Conservation (phyloP, 495 filamentous ascomycete genomes). For the Lasiosphaeria hispida region DNA sequence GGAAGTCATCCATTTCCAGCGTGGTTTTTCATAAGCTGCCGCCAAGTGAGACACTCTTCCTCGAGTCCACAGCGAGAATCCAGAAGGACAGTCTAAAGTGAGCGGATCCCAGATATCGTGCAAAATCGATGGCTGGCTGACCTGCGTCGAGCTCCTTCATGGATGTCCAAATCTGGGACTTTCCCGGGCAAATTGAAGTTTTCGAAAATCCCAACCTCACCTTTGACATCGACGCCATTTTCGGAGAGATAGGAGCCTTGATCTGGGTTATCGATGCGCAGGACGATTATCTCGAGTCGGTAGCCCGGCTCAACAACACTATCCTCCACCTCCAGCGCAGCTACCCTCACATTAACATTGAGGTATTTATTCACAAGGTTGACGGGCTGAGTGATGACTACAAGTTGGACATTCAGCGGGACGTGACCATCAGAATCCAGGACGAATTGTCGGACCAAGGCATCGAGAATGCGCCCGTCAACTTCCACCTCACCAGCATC, state of each 20-base stretch:
- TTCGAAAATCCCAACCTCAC: slow-evolving; percentile 63
- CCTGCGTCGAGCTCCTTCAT: slow-evolving; percentile 74
- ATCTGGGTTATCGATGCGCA: slow-evolving; percentile 99
- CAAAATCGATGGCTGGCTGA: slow-evolving; percentile 5
- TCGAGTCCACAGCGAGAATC: slow-evolving; percentile 89
- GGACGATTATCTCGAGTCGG: slow-evolving; percentile 90
- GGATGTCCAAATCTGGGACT: slow-evolving; percentile 98
- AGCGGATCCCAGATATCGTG: slow-evolving; percentile 18
- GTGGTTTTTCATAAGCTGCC: slow-evolving; percentile 98
- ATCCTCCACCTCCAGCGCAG: slow-evolving; percentile 82
- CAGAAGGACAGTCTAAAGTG: slow-evolving; percentile 91
- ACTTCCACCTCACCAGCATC: slow-evolving; percentile 92
- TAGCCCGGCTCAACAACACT: slow-evolving; percentile 79
- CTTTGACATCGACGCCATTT: slow-evolving; percentile 86
- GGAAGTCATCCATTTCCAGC: slow-evolving; percentile 95
- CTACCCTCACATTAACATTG: slow-evolving; percentile 90
- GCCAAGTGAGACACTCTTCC: slow-evolving; percentile 88
- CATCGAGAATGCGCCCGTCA: slow-evolving; percentile 86
- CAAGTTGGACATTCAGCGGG: slow-evolving; percentile 86
- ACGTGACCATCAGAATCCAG: slow-evolving; percentile 93
- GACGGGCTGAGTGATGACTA: slow-evolving; percentile 94
- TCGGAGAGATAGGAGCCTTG: slow-evolving; percentile 85
- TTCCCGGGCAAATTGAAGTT: slow-evolving; percentile 90
- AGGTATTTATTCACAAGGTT: slow-evolving; percentile 98
- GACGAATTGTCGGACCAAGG: slow-evolving; percentile 92